Evolutionary conservation across 352 stramenopile genomes (phyloP).

Genomic region (Pythium dissotocum): DNA sequence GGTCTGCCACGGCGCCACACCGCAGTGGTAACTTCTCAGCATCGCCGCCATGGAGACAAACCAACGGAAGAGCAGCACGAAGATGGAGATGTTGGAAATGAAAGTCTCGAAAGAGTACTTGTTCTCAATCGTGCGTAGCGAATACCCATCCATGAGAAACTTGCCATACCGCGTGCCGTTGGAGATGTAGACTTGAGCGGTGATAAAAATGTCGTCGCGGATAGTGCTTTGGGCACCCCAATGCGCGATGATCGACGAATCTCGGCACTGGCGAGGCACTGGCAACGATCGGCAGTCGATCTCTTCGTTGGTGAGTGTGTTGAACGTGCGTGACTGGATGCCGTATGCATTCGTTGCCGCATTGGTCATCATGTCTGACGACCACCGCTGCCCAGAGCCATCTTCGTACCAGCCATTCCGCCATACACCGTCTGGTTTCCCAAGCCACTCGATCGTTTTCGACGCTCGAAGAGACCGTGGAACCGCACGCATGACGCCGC

Average conservation of each 20-base stretch:
- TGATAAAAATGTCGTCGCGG: not conserved
- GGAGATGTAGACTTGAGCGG: conserved; percentile 13
- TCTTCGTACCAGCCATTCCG: conserved; percentile 39
- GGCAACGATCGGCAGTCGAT: conserved; percentile 5
- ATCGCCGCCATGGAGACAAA: conserved; percentile 27
- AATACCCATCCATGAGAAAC: conserved; percentile 27
- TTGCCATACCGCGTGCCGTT: conserved; percentile 34
- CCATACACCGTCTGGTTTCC: conserved; percentile 27
- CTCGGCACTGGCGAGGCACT: conserved; percentile 10
- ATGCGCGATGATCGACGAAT: not conserved
- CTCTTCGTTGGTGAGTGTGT: conserved; percentile 11
- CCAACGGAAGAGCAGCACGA: conserved; percentile 36
- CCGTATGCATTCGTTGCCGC: conserved; percentile 11
- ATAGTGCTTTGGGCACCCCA: conserved; percentile 19
- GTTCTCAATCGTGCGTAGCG: conserved; percentile 20
- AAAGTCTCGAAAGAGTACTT: conserved; percentile 39
- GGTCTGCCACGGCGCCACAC: conserved; percentile 22
- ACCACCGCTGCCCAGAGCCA: conserved; percentile 15
- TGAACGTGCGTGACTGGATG: conserved; percentile 23
- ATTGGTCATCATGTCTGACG: conserved; percentile 26
- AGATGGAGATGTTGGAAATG: conserved; percentile 40
- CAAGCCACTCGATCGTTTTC: conserved; percentile 29
- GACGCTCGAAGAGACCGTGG: conserved; percentile 19
- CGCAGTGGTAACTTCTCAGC: conserved; percentile 13
- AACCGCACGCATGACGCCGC: conserved; percentile 7